phyloP scores from a whole-genome alignment of 495 filamentous ascomycete genomes.

The Extremus antarcticus region DNA sequence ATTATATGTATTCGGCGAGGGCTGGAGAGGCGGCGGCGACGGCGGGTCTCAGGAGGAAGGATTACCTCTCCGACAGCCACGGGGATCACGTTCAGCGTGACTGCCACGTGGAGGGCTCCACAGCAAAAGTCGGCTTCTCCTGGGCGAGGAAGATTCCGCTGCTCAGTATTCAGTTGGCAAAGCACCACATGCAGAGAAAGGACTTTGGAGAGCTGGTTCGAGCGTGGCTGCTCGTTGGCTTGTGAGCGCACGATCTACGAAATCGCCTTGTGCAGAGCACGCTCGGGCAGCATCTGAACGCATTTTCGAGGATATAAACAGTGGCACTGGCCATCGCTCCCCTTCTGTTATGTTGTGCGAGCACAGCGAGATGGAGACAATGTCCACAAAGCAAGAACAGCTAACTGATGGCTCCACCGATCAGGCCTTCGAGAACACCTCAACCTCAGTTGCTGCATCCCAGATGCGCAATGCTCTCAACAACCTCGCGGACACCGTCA shows the following conservation, averaged over 20 bases:
- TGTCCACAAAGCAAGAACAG: conserved; percentile 2
- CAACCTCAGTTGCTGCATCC: conserved; percentile 89
- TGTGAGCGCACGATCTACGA: too few relatives aligned
- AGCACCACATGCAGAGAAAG: neutral
- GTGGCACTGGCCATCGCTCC: neutral
- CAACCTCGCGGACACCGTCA: conserved; percentile 78
- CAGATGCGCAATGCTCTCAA: conserved; percentile 99
- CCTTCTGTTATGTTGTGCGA: too few relatives aligned
- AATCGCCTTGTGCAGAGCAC: neutral
- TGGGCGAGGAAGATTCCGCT: too few relatives aligned
- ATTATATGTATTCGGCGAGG: neutral
- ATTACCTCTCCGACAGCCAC: too few relatives aligned
- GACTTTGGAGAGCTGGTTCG: neutral
- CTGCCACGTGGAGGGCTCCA: too few relatives aligned
- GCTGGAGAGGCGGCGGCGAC: too few relatives aligned
- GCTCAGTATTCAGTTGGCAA: neutral
- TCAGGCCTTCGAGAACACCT: conserved; percentile 98
- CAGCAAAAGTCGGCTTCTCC: too few relatives aligned
- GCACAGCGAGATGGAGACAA: neutral
- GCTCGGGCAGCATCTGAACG: too few relatives aligned
- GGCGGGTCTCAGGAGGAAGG: too few relatives aligned
- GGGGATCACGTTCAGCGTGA: too few relatives aligned
- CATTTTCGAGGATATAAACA: neutral
- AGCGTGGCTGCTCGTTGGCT: neutral
- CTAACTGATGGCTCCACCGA: conserved; percentile 14